Evolutionary conservation across 805 yeast species (phyloP), one percentile per base, ranked within the genome.

Genomic region (Spathaspora sp.): DNA sequence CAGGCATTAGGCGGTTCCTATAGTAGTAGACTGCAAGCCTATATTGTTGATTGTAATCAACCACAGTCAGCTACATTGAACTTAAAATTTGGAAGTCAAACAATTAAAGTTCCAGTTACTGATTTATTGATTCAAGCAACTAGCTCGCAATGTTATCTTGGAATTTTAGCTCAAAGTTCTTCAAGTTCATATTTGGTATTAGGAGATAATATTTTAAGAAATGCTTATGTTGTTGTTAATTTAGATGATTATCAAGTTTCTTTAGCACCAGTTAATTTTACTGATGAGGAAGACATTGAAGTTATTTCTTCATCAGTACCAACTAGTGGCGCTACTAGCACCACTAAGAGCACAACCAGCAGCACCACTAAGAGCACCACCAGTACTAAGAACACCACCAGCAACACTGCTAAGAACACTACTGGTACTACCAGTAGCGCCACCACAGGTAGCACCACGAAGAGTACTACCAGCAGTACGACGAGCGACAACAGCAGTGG

Each of bases 181-280:
- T 29, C 47, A 17, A 44, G 44, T 29, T 20, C 49, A 7, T 52
- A 52, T 19, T 40, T 52, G 49, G 29, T 84, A 50, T 70, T 87
- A 35, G 94, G 94, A 11, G 91, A 85, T 61, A 77, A 79, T 45
- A 79, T 87, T 61, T 67, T 87, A 55, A 73, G 88, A 49, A 76
- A 79, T 51, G 84, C 85, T 1, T 86, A 85, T 64, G 75, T 82
- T 26, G 89, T 84, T 14, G 84, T 78, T 64, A 86, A 87, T 64
- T 67, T 84, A 48, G 88, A 82, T 31, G 78, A 78, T 60, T 67
- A 66, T 46, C 75, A 80, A 58, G 70, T 86, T 39, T 81, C 87
- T 3, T 57, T 86, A 61, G 88, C 73, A 7, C 70, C 62, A 47
- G 67, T 55, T 28, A 58, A 55, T 17, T 63, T 64, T 49, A 59